Evolutionary conservation across 805 yeast species (phyloP).

Genomic region (Limtongozyma cylindracea): DNA sequence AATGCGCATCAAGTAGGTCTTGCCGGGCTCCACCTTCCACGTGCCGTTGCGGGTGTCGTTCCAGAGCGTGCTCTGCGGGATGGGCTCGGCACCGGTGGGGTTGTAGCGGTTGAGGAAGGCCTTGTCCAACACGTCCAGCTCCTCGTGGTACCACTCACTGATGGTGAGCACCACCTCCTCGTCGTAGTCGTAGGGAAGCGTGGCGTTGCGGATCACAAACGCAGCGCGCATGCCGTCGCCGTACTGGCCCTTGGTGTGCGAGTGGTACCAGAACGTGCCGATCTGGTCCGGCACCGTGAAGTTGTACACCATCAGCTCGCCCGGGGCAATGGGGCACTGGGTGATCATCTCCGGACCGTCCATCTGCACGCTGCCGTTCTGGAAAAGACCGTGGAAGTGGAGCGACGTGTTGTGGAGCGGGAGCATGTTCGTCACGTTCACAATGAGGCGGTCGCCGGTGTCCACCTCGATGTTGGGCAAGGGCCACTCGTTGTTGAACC

Average conservation of each 20-base stretch:
- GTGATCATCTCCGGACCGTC: conserved; percentile 81
- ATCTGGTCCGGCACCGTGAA: conserved; percentile 66
- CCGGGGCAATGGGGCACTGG: conserved; percentile 85
- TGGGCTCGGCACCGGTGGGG: conserved; percentile 97
- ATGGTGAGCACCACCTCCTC: conserved; percentile 49
- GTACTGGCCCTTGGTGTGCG: conserved; percentile 75
- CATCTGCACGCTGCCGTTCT: conserved; percentile 47
- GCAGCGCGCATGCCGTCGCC: conserved; percentile 83
- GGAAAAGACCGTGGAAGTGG: conserved; percentile 91
- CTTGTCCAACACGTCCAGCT: conserved; percentile 21
- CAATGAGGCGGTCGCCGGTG: conserved; percentile 55
- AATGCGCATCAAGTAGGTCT: conserved; percentile 60
- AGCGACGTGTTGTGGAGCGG: conserved; percentile 38
- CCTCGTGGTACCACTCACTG: conserved; percentile 75
- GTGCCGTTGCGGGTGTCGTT: conserved; percentile 62
- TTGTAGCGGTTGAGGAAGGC: conserved; percentile 46
- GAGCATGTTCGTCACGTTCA: conserved; percentile 58
- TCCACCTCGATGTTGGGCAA: conserved; percentile 63
- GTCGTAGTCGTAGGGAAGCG: conserved; percentile 48
- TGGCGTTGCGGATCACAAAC: conserved; percentile 40
- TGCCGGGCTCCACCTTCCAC: conserved; percentile 64
- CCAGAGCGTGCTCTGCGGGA: conserved; percentile 59
- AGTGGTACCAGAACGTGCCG: conserved; percentile 95
- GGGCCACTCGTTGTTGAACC: conserved; percentile 57
- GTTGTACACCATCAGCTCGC: conserved; percentile 52